These are phyloP conservation scores for Tulasnella calospora DNA, from an alignment of 768 basidiomycete genomes.

Conservation along the genomic window DNA sequence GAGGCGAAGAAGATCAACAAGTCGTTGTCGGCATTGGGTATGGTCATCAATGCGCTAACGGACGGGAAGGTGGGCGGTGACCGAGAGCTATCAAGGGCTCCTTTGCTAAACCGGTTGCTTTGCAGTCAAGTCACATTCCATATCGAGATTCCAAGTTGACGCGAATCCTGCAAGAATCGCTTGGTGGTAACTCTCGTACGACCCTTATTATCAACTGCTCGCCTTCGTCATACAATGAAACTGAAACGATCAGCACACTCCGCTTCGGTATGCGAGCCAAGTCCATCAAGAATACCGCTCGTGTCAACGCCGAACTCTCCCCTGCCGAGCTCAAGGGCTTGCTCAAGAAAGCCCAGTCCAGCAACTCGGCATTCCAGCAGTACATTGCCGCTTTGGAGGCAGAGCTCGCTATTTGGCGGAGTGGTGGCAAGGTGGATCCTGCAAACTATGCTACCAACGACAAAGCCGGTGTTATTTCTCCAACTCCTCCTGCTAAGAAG, in stretches of 20 bases:
- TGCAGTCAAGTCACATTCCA: slow-evolving; percentile 89
- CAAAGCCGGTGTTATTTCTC: slow-evolving; percentile 46
- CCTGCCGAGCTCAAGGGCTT: slow-evolving; percentile 92
- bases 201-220: slow-evolving; percentile 99
- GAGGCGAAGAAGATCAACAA: slow-evolving; percentile 99
- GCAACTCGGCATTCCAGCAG: slow-evolving; percentile 76
- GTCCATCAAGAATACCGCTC: slow-evolving; percentile 99
- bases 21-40: slow-evolving; percentile 91
- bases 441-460: slow-evolving; percentile 72
- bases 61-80: slow-evolving; percentile 69
- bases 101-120: slow-evolving; percentile 21
- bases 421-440: slow-evolving; percentile 79
- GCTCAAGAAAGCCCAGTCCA: slow-evolving; percentile 81
- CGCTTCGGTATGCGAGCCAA: slow-evolving; percentile 99
- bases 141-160: slow-evolving; percentile 99
- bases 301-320: slow-evolving; percentile 95
- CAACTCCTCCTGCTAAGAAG: slow-evolving; percentile 46
- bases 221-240: slow-evolving; percentile 93
- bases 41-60: slow-evolving; percentile 98
- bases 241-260: slow-evolving; percentile 93
- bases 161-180: slow-evolving; percentile 96
- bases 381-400: slow-evolving; percentile 88
- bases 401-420: slow-evolving; percentile 83
- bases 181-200: slow-evolving; percentile 90
- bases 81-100: not conserved